Evolutionary conservation across 495 filamentous ascomycete species (phyloP).

Genomic region (Cudoniella acicularis): DNA sequence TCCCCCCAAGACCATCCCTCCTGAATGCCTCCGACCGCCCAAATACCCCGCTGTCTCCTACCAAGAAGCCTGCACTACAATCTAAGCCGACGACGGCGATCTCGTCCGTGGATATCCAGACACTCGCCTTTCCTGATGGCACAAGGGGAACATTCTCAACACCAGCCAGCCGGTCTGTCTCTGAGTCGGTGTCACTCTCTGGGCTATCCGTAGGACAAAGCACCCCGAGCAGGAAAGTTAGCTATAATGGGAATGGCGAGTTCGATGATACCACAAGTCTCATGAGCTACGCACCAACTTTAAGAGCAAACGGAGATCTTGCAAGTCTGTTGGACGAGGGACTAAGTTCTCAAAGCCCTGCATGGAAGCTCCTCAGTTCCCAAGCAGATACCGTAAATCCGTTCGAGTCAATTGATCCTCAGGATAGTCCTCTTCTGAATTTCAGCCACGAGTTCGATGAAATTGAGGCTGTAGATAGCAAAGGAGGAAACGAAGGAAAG

Average conservation of each 20-base stretch:
- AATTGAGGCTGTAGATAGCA: constrained; percentile 57
- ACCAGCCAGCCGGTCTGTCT: constrained; percentile 21
- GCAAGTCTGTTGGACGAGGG: constrained; percentile 80
- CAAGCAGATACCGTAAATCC: constrained; percentile 56
- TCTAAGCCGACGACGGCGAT: constrained; percentile 80
- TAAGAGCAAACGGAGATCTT: constrained; percentile 68
- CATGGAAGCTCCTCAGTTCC: constrained; percentile 55
- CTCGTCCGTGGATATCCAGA: constrained; percentile 71
- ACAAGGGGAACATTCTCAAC: constrained; percentile 59
- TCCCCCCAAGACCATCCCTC: constrained; percentile 63
- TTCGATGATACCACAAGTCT: constrained; percentile 80
- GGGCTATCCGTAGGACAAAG: constrained; percentile 16
- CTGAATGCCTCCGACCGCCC: constrained; percentile 17
- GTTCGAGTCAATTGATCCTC: constrained; percentile 43
- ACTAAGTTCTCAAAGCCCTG: constrained; percentile 50
- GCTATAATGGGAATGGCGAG: constrained; percentile 53
- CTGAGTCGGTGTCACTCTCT: constrained; percentile 17
- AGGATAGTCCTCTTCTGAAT: constrained; percentile 53
- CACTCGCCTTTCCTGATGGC: constrained; percentile 64
- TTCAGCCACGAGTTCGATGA: constrained; percentile 78
- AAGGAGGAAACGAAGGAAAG: constrained; percentile 66
- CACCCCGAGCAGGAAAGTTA: constrained; percentile 25
- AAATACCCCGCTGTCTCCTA: constrained; percentile 14
- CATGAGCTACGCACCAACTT: constrained; percentile 73
- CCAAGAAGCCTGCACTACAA: constrained; percentile 47